Evolutionary conservation across 805 yeast genomes (phyloP), one percentile per base, ranked within the genome.

Genomic region (Vanderwaltozyma yarrowii): DNA sequence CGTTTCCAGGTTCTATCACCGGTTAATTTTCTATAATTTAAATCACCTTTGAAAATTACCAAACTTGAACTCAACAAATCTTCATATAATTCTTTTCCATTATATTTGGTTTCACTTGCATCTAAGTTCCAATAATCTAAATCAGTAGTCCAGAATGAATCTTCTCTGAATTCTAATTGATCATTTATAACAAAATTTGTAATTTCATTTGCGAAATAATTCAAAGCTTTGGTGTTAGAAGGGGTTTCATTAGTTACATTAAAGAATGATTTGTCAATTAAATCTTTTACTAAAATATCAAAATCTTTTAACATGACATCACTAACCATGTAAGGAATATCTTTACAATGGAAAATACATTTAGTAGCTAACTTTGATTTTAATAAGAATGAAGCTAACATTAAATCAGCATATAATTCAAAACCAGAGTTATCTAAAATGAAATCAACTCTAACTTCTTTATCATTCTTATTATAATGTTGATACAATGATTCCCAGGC

Each of bases 291-390:
- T 37, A 85, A 65, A 23, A 69, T 54, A 33, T 67, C 66, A 43
- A 85, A 76, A 62, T 92, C 99, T 52, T 77, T 78, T 21, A 84
- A 74, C 76, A 87, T 77, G 8, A 92, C 94, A 60, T 92, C 99
- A 48, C 95, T 84, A 15, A 92, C 97, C 80, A 92, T 89, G 94
- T 97, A 92, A 25, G 97, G 96, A 42, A 87, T 73, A 36, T 77
- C 75, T 60, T 92, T 92, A 46, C 94, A 86, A 60, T 92, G 98
- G 44, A 88, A 67, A 15, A 76, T 79, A 43, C 89, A 74, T 39
- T 72, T 65, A 17, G 66, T 63, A 13, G 75, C 78, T 17, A 88
- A 57, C n/a, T 74, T 72, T 13, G 83, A 62, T 49, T 88, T 94
- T 18, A 92, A 61, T 43, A 83, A 51, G 56, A 81, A 80, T 33